These are phyloP conservation scores for Microthlaspi erraticum DNA, from an alignment of 345 rosid genomes.

Conservation along the genomic window DNA sequence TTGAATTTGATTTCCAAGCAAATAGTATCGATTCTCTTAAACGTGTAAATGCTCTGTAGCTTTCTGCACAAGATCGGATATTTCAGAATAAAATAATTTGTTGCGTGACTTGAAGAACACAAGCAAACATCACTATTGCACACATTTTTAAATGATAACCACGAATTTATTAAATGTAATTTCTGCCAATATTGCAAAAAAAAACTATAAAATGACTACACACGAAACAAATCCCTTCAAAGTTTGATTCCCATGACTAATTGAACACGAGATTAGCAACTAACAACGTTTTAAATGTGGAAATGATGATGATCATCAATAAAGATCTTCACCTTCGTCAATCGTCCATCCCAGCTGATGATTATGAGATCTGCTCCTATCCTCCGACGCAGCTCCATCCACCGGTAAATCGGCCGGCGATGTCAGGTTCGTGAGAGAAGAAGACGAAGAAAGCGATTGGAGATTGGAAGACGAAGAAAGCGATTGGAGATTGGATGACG, in stretches of 20 bases:
- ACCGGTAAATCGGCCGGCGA: conserved; percentile 19
- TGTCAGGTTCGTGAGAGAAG: conserved; percentile 38
- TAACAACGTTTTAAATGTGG: conserved; percentile 32
- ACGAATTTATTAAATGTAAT: too few species aligned
- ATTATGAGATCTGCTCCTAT: conserved; percentile 26
- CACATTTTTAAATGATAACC: too few species aligned
- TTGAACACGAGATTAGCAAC: conserved; percentile 19
- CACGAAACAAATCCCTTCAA: background rate
- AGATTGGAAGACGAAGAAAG: too few species aligned
- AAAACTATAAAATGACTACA: too few species aligned
- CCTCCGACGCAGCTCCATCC: conserved; percentile 17
- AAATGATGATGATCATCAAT: conserved; percentile 22
- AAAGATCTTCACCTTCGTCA: conserved; percentile 24
- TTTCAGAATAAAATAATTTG: too few species aligned
- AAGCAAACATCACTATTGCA: too few species aligned
- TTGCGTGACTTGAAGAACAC: too few species aligned
- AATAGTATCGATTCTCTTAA: too few species aligned
- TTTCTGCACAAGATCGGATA: too few species aligned
- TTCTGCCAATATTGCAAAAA: too few species aligned
- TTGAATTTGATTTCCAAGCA: too few species aligned
- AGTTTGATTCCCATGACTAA: background rate
- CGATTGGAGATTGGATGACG: conserved; percentile 47
- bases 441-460: conserved; percentile 61
- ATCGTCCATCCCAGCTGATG: conserved; percentile 39
- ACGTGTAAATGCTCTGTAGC: too few species aligned